Evolutionary conservation across 2,329 filamentous ascomycete species (phyloP).

Genomic region (Chrysoporthe deuterocubensis): DNA sequence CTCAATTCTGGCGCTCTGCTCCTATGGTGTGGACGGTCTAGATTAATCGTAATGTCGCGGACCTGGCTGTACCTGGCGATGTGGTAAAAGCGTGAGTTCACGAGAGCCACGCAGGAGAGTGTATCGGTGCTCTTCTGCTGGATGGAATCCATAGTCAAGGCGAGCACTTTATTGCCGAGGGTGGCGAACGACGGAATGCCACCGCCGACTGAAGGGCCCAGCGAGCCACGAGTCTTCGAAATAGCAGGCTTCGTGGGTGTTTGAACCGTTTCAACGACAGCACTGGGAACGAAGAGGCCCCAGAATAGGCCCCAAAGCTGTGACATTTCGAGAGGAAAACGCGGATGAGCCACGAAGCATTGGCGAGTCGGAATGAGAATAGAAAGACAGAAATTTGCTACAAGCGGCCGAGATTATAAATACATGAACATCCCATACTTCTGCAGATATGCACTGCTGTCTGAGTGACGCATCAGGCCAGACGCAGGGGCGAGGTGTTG

Average conservation of each 20-base stretch:
- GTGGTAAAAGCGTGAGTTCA: neutral
- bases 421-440: too few species aligned
- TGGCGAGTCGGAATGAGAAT: too few species aligned
- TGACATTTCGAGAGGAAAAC: neutral
- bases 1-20: neutral
- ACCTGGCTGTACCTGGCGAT: conserved; percentile 9
- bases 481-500: too few species aligned
- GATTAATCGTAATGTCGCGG: neutral
- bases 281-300: neutral
- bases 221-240: neutral
- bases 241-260: neutral
- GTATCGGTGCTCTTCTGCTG: neutral
- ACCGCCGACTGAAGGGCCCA: neutral
- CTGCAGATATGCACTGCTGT: too few species aligned
- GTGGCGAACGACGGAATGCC: neutral
- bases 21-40: neutral
- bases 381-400: too few species aligned
- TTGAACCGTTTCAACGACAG: neutral
- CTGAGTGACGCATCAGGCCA: too few species aligned
- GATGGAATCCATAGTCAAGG: neutral
- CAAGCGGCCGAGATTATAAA: too few species aligned
- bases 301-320: too few species aligned
- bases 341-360: too few species aligned
- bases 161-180: neutral
- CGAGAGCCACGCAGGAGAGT: conserved; percentile 7